These are phyloP conservation scores for Exophiala oligosperma DNA, from an alignment of 2,329 filamentous ascomycete species.

Conservation along the genomic window DNA sequence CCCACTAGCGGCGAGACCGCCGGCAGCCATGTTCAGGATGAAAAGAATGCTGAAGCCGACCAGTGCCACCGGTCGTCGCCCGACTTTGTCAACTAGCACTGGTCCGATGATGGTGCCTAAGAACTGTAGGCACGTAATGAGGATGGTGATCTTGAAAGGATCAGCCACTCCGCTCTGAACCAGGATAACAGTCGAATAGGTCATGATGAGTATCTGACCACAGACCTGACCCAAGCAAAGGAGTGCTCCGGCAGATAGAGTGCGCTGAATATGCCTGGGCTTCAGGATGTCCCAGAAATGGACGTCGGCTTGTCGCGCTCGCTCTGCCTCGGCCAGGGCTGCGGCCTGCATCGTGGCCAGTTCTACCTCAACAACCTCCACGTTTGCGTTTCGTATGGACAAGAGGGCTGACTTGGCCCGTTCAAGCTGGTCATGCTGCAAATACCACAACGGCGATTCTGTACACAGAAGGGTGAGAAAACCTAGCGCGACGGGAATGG, in stretches of 20 bases:
- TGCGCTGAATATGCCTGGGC: slow-evolving; percentile 36
- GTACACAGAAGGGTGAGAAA: slow-evolving; percentile 33
- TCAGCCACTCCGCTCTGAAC: slow-evolving; percentile 36
- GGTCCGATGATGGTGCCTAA: slow-evolving; percentile 39
- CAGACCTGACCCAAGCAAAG: slow-evolving; percentile 40
- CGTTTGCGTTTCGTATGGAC: slow-evolving; percentile 4
- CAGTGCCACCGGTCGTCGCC: slow-evolving; percentile 38
- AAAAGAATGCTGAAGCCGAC: slow-evolving; percentile 37
- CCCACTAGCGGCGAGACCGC: slow-evolving; percentile 33
- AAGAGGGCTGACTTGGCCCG: background rate
- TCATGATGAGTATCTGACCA: slow-evolving; percentile 34
- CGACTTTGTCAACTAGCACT: slow-evolving; percentile 37
- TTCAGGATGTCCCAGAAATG: slow-evolving; percentile 41
- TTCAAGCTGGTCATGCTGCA: slow-evolving; percentile 12
- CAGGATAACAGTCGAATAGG: slow-evolving; percentile 40
- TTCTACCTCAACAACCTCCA: slow-evolving; percentile 10
- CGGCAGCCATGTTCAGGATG: slow-evolving; percentile 36
- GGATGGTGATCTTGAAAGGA: slow-evolving; percentile 38
- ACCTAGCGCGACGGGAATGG: slow-evolving; percentile 34
- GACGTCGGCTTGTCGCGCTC: slow-evolving; percentile 29
- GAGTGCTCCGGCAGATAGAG: slow-evolving; percentile 38
- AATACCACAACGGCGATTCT: slow-evolving; percentile 38
- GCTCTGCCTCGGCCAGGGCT: slow-evolving; percentile 29
- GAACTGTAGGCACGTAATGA: slow-evolving; percentile 38
- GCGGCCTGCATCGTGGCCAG: slow-evolving; percentile 12